Base-by-base conservation (phyloP, 179 eudicot species). In the Spergularia azorica region DNA sequence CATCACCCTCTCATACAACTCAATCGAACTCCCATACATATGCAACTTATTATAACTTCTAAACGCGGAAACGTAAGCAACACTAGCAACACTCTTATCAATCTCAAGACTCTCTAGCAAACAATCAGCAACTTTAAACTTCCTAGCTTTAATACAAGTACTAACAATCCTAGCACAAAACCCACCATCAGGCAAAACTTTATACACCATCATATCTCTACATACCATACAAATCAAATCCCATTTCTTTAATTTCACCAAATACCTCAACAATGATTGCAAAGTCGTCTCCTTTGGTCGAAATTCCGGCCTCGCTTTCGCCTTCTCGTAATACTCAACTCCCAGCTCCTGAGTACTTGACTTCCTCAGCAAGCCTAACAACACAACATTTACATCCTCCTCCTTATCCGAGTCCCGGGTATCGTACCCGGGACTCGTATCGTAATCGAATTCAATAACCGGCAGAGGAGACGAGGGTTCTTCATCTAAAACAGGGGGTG, bases 21-120 rank as follows among this genome's bases (percentile, higher is more conserved):
- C 78, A 68, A 86, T 71, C 1, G 96, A 83, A 67, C 89, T 84
- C 70, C 87, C 84, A 79, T 93, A 95, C 97, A 95, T 90, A 77
- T 95, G 98, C 81, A 95, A 87, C 86, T 90, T 88, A 74, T 93
- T 93, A 61, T 86, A 95, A 14, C 88, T 93, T 81, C 82, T 88
- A 82, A 91, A 75, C 2, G 97, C 95, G 1, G 88, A 74, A 67
- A 79, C 88, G 62, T 84, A 89, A 20, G 80, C 90, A 69, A 74
- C 70, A 54, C 77, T 46, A 4, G 90, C 82, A 56, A 83, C 71
- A 5, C 77, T 79, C 43, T 70, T 26, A 67, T 90, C 88, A 77
- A 16, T 26, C 67, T 76, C 85, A 78, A 84, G 65, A 57, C 86
- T 73, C 3, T 88, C 77, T 9, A 92, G 79, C 9, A 94, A 73